A percentile compares a stretch with the other conserved stretches of the same genome.
Conservation (phyloP, 805 yeast species). For the Schizosaccharomyces lindneri region DNA sequence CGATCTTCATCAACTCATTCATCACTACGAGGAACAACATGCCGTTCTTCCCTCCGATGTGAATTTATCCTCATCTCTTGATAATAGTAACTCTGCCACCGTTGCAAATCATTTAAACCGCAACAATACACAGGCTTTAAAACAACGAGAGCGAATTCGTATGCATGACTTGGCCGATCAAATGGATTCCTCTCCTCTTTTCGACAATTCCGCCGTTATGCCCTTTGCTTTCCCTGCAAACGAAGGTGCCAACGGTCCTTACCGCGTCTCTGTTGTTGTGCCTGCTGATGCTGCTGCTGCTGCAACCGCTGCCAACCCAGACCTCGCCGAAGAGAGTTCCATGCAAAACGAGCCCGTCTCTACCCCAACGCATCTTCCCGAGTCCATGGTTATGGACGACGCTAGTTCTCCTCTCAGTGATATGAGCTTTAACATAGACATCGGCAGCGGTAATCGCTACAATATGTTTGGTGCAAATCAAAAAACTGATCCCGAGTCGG, state of each 20-base stretch:
- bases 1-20: constrained; percentile 71
- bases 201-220: not conserved
- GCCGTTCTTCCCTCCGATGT: constrained; percentile 27
- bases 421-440: not conserved
- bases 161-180: not conserved
- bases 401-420: not conserved
- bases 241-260: not conserved
- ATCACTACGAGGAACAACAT: constrained; percentile 93
- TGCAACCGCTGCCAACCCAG: not conserved
- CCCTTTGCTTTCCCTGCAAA: not conserved
- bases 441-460: not conserved
- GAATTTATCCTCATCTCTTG: constrained; percentile 6
- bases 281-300: constrained; percentile 1
- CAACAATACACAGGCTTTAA: not conserved
- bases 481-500: not conserved
- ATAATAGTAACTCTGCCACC: not conserved
- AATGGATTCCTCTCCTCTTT: not conserved
- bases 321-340: not conserved
- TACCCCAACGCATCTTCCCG: not conserved
- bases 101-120: not conserved
- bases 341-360: not conserved
- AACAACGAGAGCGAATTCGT: not conserved
- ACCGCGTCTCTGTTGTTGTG: not conserved
- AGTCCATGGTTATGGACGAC: not conserved
- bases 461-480: not conserved